phyloP scores from a whole-genome alignment of 2,329 filamentous ascomycete genomes.

The Colletotrichum agaves region DNA sequence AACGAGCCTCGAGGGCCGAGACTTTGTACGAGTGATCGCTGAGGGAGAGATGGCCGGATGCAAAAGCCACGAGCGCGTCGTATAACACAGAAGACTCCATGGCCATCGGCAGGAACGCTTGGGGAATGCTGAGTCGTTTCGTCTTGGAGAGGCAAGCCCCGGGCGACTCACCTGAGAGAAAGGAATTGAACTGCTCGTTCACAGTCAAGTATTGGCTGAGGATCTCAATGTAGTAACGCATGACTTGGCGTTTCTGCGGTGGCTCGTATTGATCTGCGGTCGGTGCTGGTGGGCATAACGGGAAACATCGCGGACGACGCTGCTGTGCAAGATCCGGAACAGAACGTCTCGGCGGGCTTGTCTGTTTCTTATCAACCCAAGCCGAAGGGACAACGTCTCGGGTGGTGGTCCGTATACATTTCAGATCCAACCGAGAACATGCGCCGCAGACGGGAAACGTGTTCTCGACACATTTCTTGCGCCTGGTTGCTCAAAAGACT shows the following conservation, averaged over 20 bases:
- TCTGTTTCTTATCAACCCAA: constrained; percentile 23
- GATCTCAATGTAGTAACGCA: constrained; percentile 34
- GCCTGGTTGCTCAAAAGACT: constrained; percentile 1
- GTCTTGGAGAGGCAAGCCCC: background rate
- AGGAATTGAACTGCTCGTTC: constrained; percentile 34
- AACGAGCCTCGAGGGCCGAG: constrained; percentile 26
- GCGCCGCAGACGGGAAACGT: constrained; percentile 35
- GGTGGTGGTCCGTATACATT: constrained; percentile 31
- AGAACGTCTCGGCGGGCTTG: background rate
- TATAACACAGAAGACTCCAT: constrained; percentile 37
- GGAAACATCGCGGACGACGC: background rate
- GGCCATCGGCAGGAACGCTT: constrained; percentile 38
- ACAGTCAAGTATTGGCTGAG: constrained; percentile 27
- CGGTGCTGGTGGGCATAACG: background rate
- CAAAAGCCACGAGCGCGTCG: constrained; percentile 33
- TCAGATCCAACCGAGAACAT: constrained; percentile 35
- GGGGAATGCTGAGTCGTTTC: rapidly evolving
- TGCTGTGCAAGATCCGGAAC: background rate
- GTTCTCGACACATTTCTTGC: constrained; percentile 38
- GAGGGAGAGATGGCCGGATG: constrained; percentile 34
- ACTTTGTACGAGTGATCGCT: constrained; percentile 19
- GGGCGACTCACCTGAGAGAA: constrained; percentile 23
- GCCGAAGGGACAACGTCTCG: constrained; percentile 33
- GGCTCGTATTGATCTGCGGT: constrained; percentile 9
- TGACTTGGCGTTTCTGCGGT: constrained; percentile 27